Conservation (phyloP, 176 grass and related monocot species). For the Rhynchospora pubera region DNA sequence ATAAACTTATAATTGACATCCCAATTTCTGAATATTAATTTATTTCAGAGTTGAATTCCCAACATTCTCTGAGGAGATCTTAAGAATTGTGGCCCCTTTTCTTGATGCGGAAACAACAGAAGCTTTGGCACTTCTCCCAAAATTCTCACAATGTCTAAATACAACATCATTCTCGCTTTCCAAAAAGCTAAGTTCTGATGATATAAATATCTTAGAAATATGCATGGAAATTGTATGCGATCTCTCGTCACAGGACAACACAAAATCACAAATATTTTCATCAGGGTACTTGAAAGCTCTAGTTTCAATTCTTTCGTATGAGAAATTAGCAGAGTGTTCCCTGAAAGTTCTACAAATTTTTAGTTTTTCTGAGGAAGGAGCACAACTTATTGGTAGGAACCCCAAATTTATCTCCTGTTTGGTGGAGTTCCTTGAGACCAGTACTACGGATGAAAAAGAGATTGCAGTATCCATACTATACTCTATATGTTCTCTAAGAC, state of each 20-base stretch:
- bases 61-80: slow-evolving; percentile 28
- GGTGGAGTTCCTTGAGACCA: slow-evolving; percentile 29
- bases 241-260: slow-evolving; percentile 25
- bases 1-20: not conserved
- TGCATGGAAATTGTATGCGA: slow-evolving; percentile 30
- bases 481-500: slow-evolving; percentile 18
- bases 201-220: slow-evolving; percentile 24
- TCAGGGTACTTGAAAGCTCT: slow-evolving; percentile 29
- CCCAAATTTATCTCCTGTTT: slow-evolving; percentile 31
- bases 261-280: slow-evolving; percentile 31
- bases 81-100: slow-evolving; percentile 30
- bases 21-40: slow-evolving; percentile 1
- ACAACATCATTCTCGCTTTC: slow-evolving; percentile 12
- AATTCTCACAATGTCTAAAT: slow-evolving; percentile 24
- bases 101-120: slow-evolving; percentile 27
- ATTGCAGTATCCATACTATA: slow-evolving; percentile 23
- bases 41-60: slow-evolving; percentile 31
- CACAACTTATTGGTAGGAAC: slow-evolving; percentile 13
- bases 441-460: slow-evolving; percentile 27
- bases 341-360: slow-evolving; percentile 30
- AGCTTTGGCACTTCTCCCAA: slow-evolving; percentile 36
- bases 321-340: slow-evolving; percentile 25
- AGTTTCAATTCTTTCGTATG: slow-evolving; percentile 21
- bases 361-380: slow-evolving; percentile 27
- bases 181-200: slow-evolving; percentile 28